Evolutionary conservation across 169 alveolate species (phyloP).

Genomic region (Toxoplasma gondii): DNA sequence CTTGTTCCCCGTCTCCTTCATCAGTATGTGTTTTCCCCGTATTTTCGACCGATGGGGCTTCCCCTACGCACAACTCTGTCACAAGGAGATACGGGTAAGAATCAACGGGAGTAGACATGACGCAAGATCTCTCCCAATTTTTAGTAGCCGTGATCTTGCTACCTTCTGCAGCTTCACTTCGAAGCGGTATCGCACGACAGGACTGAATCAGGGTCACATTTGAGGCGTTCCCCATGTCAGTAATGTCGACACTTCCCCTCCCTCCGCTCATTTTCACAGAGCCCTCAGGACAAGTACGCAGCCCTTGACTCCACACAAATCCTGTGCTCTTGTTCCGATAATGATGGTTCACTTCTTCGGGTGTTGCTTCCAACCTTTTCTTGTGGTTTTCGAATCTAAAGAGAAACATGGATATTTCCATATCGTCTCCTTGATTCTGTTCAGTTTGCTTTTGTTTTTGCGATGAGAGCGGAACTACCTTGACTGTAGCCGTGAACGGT

Average conservation of each 20-base stretch:
- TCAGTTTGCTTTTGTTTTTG: not conserved
- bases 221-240: not conserved
- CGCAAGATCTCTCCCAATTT: not conserved
- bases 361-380: not conserved
- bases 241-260: not conserved
- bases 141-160: not conserved
- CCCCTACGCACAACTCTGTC: not conserved
- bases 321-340: not conserved
- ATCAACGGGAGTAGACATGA: not conserved
- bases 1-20: no score
- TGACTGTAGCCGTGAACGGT: constrained; percentile 17
- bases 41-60: not conserved
- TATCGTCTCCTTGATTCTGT: not conserved
- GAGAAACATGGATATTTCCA: not conserved
- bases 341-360: not conserved
- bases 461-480: not conserved
- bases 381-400: not conserved
- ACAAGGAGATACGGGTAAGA: not conserved
- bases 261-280: not conserved
- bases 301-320: not conserved
- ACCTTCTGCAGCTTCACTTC: not conserved
- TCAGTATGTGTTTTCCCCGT: not conserved
- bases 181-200: not conserved
- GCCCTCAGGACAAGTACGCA: not conserved
- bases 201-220: not conserved